Base-by-base conservation (phyloP, 2,329 filamentous ascomycete genomes). In the Ophiostoma montium region DNA sequence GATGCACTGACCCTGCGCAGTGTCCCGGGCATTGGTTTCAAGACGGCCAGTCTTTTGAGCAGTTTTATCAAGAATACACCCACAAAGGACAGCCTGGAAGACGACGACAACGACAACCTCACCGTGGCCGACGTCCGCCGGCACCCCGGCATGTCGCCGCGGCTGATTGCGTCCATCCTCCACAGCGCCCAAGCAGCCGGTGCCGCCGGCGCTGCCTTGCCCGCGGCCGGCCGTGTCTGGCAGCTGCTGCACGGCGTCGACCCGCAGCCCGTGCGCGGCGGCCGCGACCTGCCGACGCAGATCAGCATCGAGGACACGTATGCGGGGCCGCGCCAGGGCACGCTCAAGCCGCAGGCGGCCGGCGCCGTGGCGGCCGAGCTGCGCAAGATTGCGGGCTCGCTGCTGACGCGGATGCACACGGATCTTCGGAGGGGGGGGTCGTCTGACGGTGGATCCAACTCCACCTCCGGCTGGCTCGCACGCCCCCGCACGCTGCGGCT, bases 291-390 rank as follows among this genome's bases (percentile, higher is more conserved):
- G 1, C 90, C 90, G 0, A 80, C 78, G 1, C 89, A 95, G 63
- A 94, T 96, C 61, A 92, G 86, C 62, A 92, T 96, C 54, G 90
- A 96, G 61, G 89, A 96, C 64, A 92, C 87, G 15, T 96, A 94
- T 62, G 70, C 74, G 32, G 70, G 74, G 2, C 74, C 77, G 21
- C 78, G 80, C 0, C 68, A 95, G 1, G 76, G 83, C 56, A 79
- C 72, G 0, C 61, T 82, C 23, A 30, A 30, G 47, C 64, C 76
- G 1, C 73, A 92, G 30, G 66, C 69, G 42, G 76, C 75, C 53
- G 63, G 76, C 1, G 73, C 80, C 51, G 78, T 94, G 30, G 66
- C 69, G 38, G 76, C 75, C 54, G 82, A 94, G 63, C 68, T 95
- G 36, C 64, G 68, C n/a, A 72, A 76, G 52, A 67, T 95, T 2